A percentile compares a stretch with the other conserved stretches of the same genome.
Conservation (phyloP, 1,284 basidiomycete species). For the Mycena citricolor region DNA sequence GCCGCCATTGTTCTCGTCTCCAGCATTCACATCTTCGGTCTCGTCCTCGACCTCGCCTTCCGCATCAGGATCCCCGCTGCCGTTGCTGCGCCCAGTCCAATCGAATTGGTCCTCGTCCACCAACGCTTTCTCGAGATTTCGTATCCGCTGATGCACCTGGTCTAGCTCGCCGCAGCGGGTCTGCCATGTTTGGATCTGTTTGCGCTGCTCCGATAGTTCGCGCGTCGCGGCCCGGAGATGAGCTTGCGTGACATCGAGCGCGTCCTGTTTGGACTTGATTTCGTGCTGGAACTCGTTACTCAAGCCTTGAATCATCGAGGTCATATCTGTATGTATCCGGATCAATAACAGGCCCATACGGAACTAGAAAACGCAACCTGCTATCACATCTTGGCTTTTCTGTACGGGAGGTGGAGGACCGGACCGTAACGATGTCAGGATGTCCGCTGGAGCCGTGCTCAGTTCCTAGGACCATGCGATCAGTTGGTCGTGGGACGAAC, state of each 20-base stretch:
- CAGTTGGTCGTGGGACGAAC: conserved; percentile 24
- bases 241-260: conserved; percentile 81
- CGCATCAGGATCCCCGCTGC: conserved; percentile 22
- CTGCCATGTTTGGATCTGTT: conserved; percentile 78
- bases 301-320: conserved; percentile 77
- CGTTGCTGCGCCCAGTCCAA: conserved; percentile 75
- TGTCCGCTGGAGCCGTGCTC: conserved; percentile 71
- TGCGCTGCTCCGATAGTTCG: conserved; percentile 86
- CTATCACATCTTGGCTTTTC: conserved; percentile 87
- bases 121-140: conserved; percentile 81
- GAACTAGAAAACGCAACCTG: conserved; percentile 50
- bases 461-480: conserved; percentile 51
- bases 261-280: conserved; percentile 84
- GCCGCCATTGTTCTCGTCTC: conserved; percentile 32
- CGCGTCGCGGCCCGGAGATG: conserved; percentile 89
- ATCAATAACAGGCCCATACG: conserved; percentile 16
- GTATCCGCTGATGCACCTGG: conserved; percentile 71
- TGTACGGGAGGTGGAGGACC: conserved; percentile 75
- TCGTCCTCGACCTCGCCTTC: conserved; percentile 58
- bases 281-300: conserved; percentile 81
- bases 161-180: conserved; percentile 73
- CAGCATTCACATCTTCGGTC: conserved; percentile 20
- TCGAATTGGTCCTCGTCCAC: conserved; percentile 77
- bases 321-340: conserved; percentile 63
- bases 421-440: conserved; percentile 66